A percentile compares a stretch with the other conserved stretches of the same genome.
Conservation (phyloP, 768 basidiomycete species). For the Cantharellus anzutake region DNA sequence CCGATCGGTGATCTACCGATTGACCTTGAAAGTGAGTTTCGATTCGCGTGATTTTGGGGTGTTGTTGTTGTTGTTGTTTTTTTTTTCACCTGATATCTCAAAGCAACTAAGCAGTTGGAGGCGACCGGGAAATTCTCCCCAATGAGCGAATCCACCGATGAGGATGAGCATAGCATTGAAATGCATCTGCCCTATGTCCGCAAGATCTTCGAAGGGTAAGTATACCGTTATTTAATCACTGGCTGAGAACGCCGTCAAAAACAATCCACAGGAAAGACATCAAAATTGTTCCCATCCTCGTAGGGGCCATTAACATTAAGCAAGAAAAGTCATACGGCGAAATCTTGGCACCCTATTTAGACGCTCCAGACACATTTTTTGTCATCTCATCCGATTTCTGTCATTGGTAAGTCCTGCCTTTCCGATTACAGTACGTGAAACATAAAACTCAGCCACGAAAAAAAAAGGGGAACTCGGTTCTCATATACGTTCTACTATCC, state of each 20-base stretch:
- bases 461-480: constrained; percentile 63
- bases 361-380: constrained; percentile 60
- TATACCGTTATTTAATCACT: not conserved
- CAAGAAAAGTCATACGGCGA: constrained; percentile 45
- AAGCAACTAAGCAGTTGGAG: constrained; percentile 49
- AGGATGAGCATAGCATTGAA: constrained; percentile 93
- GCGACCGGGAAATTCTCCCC: constrained; percentile 47
- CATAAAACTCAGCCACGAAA: constrained; percentile 59
- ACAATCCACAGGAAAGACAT: constrained; percentile 41
- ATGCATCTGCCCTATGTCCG: constrained; percentile 91
- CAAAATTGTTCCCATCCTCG: constrained; percentile 71
- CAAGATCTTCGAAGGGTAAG: constrained; percentile 65
- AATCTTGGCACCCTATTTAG: constrained; percentile 65
- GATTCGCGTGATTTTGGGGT: not conserved
- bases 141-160: constrained; percentile 53
- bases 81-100: not conserved
- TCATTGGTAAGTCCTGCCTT: constrained; percentile 50
- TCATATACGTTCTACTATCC: constrained; percentile 80
- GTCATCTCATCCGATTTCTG: constrained; percentile 95
- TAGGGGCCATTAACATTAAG: constrained; percentile 50
- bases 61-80: not conserved
- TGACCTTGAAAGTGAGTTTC: constrained; percentile 51
- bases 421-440: constrained; percentile 35
- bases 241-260: not conserved
- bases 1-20: constrained; percentile 70